These are phyloP conservation scores for Periconia sp. DNA, from an alignment of 2,329 filamentous ascomycete species.

Conservation along the genomic window DNA sequence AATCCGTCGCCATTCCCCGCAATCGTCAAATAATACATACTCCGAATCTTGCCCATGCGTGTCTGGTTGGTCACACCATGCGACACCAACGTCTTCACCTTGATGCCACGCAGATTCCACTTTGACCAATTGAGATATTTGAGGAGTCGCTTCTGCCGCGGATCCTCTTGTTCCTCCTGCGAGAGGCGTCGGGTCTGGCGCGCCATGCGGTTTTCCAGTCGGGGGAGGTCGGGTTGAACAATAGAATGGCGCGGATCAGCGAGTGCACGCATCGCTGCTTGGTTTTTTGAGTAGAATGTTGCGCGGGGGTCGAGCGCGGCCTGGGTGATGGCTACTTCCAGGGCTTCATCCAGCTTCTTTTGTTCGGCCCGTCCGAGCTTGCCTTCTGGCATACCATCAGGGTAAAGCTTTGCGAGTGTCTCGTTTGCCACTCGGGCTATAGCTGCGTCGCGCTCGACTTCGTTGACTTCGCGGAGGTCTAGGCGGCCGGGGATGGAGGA, in stretches of 20 bases:
- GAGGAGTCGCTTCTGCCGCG: slow-evolving; percentile 58
- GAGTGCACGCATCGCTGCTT: slow-evolving; percentile 55
- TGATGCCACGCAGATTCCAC: slow-evolving; percentile 58
- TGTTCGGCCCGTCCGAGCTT: slow-evolving; percentile 23
- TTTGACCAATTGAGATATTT: slow-evolving; percentile 62
- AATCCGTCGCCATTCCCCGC: slow-evolving; percentile 88
- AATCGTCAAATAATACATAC: slow-evolving; percentile 75
- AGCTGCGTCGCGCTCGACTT: slow-evolving; percentile 37
- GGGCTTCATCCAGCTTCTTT: slow-evolving; percentile 27
- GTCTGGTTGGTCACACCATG: slow-evolving; percentile 90
- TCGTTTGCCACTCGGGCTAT: slow-evolving; percentile 40
- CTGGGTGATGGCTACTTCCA: slow-evolving; percentile 40
- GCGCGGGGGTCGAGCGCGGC: slow-evolving; percentile 50
- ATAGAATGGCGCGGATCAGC: slow-evolving; percentile 53
- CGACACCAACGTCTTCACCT: slow-evolving; percentile 73
- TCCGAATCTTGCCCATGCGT: slow-evolving; percentile 89
- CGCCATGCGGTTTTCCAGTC: slow-evolving; percentile 47
- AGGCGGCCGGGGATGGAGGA: slow-evolving; percentile 30
- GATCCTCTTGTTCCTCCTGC: slow-evolving; percentile 51
- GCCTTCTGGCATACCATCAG: slow-evolving; percentile 41
- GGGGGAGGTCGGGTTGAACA: slow-evolving; percentile 59
- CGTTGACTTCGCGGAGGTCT: slow-evolving; percentile 34
- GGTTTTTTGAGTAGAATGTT: slow-evolving; percentile 56
- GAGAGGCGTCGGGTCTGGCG: slow-evolving; percentile 36
- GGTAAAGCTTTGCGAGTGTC: slow-evolving; percentile 44